Evolutionary conservation across 2,329 filamentous ascomycete genomes (phyloP), one percentile per base, ranked within the genome.

Genomic region (Endoconidiophora polonica): DNA sequence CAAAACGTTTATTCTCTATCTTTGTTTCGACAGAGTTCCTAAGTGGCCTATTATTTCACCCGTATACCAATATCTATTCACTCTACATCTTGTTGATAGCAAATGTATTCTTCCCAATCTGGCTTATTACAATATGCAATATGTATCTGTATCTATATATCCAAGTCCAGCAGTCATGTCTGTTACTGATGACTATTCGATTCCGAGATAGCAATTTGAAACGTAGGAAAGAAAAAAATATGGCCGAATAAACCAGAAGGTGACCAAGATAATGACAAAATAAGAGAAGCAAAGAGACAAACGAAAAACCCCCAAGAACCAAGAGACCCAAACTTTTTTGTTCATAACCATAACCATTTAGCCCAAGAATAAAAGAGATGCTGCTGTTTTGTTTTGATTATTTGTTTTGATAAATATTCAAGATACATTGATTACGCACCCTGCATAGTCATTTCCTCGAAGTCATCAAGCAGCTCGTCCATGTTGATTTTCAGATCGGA

Each of bases 381-480:
- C 23, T 44, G 26, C 20, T 45, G 5, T 37, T 16, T n/a, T 16
- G 23, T 49, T 46, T 22, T 18, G 16, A 18, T 18, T 18, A 18
- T 41, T 18, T 48, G 36, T 54, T 44, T 52, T 47, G 18, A 55
- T 33, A 12, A 10, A 7, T 33, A 33, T 33, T 33, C 7, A 33
- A 33, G 7, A 2, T 33, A 33, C 29, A 12, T 33, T 12, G 29
- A 52, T 24, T 59, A 56, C n/a, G 64, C 65, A 52, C 82, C 77
- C 55, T 76, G 66, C 67, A 93, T 79, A 43, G 74, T 79, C 62
- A 94, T 76, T 59, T 94, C 88, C 61, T 94, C 87, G 70, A 95
- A 87, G 63, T 94, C 88, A 62, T 95, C 88, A 59, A 94, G 71
- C 60, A 95, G 65, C 63, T 88, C 83, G 18, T 90, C 75, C 78